Evolutionary conservation across 495 filamentous ascomycete species (phyloP).

Genomic region (Aspergillus olivimuriae): DNA sequence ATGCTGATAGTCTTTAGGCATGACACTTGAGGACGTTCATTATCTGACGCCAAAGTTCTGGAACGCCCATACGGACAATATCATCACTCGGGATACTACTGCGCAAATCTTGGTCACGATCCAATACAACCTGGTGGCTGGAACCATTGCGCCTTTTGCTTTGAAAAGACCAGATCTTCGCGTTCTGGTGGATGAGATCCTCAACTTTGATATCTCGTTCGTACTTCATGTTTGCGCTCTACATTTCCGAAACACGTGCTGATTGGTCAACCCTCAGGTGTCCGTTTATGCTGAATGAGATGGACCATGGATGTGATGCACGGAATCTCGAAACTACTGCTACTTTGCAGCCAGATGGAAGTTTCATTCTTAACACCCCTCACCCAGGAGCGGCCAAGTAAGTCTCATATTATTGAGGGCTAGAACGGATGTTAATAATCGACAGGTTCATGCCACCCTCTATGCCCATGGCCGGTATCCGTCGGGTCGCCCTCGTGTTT

Average conservation of each 20-base stretch:
- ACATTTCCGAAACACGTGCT: neutral
- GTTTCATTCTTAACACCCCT: slow-evolving; percentile 27
- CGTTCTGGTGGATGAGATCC: slow-evolving; percentile 16
- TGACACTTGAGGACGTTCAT: slow-evolving; percentile 3
- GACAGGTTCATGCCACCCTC: slow-evolving; percentile 28
- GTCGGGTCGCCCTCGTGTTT: slow-evolving; percentile 24
- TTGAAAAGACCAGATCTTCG: slow-evolving; percentile 17
- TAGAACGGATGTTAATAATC: neutral
- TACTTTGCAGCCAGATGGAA: slow-evolving; percentile 22
- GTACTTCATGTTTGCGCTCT: neutral
- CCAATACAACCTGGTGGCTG: slow-evolving; percentile 28
- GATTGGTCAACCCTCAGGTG: slow-evolving; percentile 7
- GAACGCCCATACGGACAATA: slow-evolving; percentile 3
- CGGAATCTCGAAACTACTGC: slow-evolving; percentile 28
- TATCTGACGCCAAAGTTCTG: slow-evolving; percentile 12
- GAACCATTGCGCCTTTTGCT: slow-evolving; percentile 21
- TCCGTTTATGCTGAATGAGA: slow-evolving; percentile 26
- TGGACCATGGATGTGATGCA: slow-evolving; percentile 28
- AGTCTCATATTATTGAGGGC: neutral
- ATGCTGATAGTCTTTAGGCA: neutral
- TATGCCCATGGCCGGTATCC: slow-evolving; percentile 15
- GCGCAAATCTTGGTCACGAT: slow-evolving; percentile 15
- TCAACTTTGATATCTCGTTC: slow-evolving; percentile 22
- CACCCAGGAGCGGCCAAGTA: slow-evolving; percentile 20
- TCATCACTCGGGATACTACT: slow-evolving; percentile 1